These are phyloP conservation scores for Candida sp. DNA, from an alignment of 1,139 yeast species.

Conservation along the genomic window DNA sequence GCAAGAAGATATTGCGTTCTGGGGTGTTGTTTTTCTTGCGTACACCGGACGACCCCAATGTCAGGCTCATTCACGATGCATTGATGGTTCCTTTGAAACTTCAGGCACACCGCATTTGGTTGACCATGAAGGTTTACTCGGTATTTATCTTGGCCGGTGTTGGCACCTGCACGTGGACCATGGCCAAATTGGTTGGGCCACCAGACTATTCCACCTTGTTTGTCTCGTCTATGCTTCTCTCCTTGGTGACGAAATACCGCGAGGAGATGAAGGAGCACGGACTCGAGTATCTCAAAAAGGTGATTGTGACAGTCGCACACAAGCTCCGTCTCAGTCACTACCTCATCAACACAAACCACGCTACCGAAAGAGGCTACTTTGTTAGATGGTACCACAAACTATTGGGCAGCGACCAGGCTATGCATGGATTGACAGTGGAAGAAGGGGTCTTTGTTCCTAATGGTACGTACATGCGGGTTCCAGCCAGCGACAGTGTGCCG, in stretches of 20 bases:
- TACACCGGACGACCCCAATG: conserved; percentile 94
- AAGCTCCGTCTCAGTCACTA: conserved; percentile 78
- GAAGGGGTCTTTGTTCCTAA: conserved; percentile 59
- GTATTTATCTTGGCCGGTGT: conserved; percentile 75
- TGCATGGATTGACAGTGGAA: not conserved
- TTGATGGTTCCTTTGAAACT: conserved; percentile 72
- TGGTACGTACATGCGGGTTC: conserved; percentile 87
- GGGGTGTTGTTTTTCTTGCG: conserved; percentile 93
- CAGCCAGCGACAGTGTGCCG: conserved; percentile 78
- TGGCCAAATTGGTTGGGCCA: conserved; percentile 40
- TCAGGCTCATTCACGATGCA: conserved; percentile 89
- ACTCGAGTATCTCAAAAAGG: conserved; percentile 25
- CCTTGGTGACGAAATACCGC: not conserved
- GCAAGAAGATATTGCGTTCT: conserved; percentile 74
- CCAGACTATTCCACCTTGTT: conserved; percentile 14
- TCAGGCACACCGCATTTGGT: conserved; percentile 74
- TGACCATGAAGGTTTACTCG: conserved; percentile 81
- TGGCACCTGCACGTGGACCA: conserved; percentile 63
- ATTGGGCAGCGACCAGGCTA: conserved; percentile 33
- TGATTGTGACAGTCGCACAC: conserved; percentile 60
- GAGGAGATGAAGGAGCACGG: not conserved
- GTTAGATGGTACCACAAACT: conserved; percentile 27
- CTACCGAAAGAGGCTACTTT: conserved; percentile 76
- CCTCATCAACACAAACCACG: conserved; percentile 68
- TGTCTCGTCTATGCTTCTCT: not conserved